These are phyloP conservation scores for Umbelopsis ramanniana DNA, from an alignment of 192 early-diverging fungal genomes.

Conservation along the genomic window DNA sequence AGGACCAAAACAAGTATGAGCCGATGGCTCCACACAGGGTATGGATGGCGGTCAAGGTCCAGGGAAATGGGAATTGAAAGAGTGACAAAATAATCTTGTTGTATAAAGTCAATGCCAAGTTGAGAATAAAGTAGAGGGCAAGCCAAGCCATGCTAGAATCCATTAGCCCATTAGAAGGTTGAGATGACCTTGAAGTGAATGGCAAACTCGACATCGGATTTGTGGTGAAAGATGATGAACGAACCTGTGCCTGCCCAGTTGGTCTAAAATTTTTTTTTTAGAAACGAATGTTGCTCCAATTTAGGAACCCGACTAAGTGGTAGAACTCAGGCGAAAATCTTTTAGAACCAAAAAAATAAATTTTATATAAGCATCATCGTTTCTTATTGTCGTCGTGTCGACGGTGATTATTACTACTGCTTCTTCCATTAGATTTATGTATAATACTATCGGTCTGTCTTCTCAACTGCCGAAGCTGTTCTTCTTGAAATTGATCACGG, in stretches of 20 bases:
- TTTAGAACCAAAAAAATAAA: not conserved
- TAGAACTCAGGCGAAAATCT: not conserved
- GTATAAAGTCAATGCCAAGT: conserved; percentile 68
- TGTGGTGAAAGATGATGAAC: conserved; percentile 8
- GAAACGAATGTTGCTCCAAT: conserved; percentile 10
- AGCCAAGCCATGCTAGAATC: conserved; percentile 46
- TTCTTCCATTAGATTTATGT: not conserved
- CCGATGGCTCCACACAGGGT: conserved; percentile 63
- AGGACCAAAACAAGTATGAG: conserved; percentile 40
- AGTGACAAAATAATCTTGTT: conserved; percentile 69
- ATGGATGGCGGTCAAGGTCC: conserved; percentile 75
- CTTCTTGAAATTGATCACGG: conserved; percentile 1
- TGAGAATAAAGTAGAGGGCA: conserved; percentile 59
- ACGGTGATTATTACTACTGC: not conserved
- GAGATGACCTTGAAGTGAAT: conserved; percentile 19
- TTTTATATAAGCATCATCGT: not conserved
- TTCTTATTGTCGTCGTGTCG: not conserved
- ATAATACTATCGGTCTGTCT: not conserved
- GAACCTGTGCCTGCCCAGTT: not conserved
- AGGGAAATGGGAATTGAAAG: conserved; percentile 67
- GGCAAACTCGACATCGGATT: conserved; percentile 20
- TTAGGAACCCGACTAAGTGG: not conserved
- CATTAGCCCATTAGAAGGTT: not conserved
- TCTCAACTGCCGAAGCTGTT: conserved; percentile 2
- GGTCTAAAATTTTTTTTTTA: conserved; percentile 16